A percentile compares a stretch with the other conserved stretches of the same genome.
phyloP scores from a whole-genome alignment of 345 rosid genomes.

The Syzygium grande region DNA sequence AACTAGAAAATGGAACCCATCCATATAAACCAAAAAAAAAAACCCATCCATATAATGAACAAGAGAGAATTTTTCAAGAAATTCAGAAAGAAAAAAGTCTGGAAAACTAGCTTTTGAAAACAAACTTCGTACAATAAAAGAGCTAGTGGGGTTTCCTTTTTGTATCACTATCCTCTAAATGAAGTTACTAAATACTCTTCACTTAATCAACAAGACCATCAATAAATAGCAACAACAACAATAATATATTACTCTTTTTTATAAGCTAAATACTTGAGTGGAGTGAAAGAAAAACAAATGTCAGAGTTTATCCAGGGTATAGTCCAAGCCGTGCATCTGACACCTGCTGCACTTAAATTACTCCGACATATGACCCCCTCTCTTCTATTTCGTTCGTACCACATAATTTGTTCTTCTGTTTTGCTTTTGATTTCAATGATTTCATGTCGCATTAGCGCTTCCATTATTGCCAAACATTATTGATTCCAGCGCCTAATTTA shows the following conservation, averaged over 20 bases:
- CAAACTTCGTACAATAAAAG: not conserved
- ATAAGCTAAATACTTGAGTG: not conserved
- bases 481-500: not conserved
- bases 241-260: not conserved
- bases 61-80: not conserved
- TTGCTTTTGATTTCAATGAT: not conserved
- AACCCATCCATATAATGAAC: not conserved
- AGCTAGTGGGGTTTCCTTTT: not conserved
- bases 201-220: not conserved
- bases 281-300: not conserved
- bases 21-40: not conserved
- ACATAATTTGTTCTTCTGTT: not conserved
- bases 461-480: not conserved
- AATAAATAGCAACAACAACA: not conserved
- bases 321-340: not conserved
- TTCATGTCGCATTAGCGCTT: not conserved
- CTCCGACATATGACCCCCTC: not conserved
- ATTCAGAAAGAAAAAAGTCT: accelerated
- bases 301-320: not conserved
- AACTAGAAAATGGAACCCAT: not conserved
- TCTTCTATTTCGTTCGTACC: not conserved
- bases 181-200: not conserved
- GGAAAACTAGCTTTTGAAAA: not conserved
- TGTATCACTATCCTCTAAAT: not conserved
- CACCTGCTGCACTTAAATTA: not conserved